Base-by-base conservation (phyloP, 2,329 filamentous ascomycete species). In the Aspergillus sp. region DNA sequence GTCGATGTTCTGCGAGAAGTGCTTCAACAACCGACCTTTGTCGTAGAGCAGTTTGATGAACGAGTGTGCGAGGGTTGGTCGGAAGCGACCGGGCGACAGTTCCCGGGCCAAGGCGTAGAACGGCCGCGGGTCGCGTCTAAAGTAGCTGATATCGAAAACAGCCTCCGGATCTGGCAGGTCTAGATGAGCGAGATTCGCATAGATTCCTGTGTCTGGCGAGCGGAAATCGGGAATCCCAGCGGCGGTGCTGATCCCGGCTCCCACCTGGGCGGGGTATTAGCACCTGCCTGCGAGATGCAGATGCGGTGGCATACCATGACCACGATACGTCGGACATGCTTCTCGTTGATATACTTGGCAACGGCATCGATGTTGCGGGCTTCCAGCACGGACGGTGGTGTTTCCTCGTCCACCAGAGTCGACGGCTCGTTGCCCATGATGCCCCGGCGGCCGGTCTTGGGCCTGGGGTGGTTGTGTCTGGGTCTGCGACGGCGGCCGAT, bases 1-100 rank as follows among this genome's bases (percentile, higher is more conserved):
- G 63, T 98, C 91, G 45, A 98, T 96, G 53, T 98, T 98, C 55
- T 98, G 91, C 0, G 91, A 95, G 59, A 96, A 98, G 33, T 91
- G 74, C 67, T 86, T 91, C 44, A 81, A 66, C 15, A 98, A 66
- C 25, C 89, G 66, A 3, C 75, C 77, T 61, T 93, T 94, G 39
- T 78, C 68, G 36, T 88, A 74, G 11, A 96, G 75, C 15, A 98
- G 68, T 10, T 77, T 72, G 49, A 98, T 79, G 60, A 98, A 98
- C 22, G 76, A 80, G 61, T 98, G 91, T 2, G 86, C 82, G 34
- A 96, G 69, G 1, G 91, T 98, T 0, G 91, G 91, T 34, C 80
- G 72, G 64, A 83, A 95, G 49, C 81, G 82, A 12, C 88, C 89
- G 0, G 91, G 91, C 52, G 94, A 93, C 3, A 98, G 72, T 61